Evolutionary conservation across 495 filamentous ascomycete species (phyloP).

Genomic region (Corynascus novoguineensis): DNA sequence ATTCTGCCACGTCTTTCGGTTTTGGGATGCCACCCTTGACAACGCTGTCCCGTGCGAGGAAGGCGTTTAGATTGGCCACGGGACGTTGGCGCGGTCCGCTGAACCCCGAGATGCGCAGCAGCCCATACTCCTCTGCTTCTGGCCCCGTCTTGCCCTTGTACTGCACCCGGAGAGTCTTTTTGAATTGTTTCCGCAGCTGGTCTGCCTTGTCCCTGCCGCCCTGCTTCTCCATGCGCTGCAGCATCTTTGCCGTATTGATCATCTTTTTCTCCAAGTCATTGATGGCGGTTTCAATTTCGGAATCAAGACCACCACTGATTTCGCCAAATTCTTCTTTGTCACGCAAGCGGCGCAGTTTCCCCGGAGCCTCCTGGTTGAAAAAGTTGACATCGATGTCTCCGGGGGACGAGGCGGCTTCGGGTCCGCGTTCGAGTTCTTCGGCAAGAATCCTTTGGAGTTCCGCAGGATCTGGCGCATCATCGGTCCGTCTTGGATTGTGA

Average conservation of each 20-base stretch:
- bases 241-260: conserved; percentile 33
- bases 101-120: conserved; percentile 25
- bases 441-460: conserved; percentile 9
- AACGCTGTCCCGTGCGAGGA: conserved; percentile 28
- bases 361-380: conserved; percentile 41
- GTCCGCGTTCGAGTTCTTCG: conserved; percentile 9
- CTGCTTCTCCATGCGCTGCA: conserved; percentile 33
- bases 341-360: conserved; percentile 30
- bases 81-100: conserved; percentile 23
- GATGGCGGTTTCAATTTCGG: conserved; percentile 37
- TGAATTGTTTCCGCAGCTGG: conserved; percentile 26
- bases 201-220: conserved; percentile 36
- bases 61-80: conserved; percentile 23
- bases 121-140: conserved; percentile 19
- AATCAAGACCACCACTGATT: conserved; percentile 39
- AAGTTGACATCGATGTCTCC: conserved; percentile 32
- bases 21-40: conserved; percentile 28
- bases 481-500: not conserved
- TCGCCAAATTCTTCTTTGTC: conserved; percentile 38
- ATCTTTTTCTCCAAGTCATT: conserved; percentile 52
- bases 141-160: conserved; percentile 33
- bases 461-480: conserved; percentile 5
- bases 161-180: conserved; percentile 33
- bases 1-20: conserved; percentile 28
- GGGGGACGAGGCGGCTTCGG: not conserved